Conservation (phyloP, 108 stramenopile species). For the Cyclostephanos tholiformis region DNA sequence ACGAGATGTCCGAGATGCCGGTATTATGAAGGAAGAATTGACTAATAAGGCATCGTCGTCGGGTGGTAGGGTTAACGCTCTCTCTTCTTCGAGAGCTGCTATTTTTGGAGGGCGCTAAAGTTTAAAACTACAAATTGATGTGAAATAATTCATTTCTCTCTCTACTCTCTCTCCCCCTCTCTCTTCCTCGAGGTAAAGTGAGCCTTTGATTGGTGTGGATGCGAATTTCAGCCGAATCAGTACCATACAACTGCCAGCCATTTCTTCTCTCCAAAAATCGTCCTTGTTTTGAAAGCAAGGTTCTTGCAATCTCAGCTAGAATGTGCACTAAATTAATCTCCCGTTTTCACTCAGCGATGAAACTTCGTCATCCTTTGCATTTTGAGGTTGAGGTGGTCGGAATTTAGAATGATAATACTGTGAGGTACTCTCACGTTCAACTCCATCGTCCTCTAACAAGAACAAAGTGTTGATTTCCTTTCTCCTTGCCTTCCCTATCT, state of each 20-base stretch:
- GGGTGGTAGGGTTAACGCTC: not conserved
- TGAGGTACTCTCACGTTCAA: slow-evolving; percentile 16
- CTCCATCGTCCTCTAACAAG: not conserved
- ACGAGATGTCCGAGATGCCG: slow-evolving; percentile 45
- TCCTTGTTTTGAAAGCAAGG: not conserved
- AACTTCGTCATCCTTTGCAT: not conserved
- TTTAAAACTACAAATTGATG: too few species aligned
- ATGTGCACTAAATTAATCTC: not conserved
- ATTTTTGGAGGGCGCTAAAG: slow-evolving; percentile 14
- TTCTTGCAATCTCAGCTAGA: not conserved
- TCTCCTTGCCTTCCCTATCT: slow-evolving; percentile 18
- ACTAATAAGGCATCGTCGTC: slow-evolving; percentile 10
- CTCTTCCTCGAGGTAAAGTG: too few species aligned
- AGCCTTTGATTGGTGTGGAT: too few species aligned
- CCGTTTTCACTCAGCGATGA: not conserved
- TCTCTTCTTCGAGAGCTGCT: slow-evolving; percentile 3
- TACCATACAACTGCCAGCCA: not conserved
- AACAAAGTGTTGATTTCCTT: slow-evolving; percentile 25
- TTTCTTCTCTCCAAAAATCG: not conserved
- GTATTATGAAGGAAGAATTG: slow-evolving; percentile 48
- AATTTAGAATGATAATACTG: slow-evolving; percentile 48
- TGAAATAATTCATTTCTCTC: too few species aligned
- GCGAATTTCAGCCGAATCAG: too few species aligned
- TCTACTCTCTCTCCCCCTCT: too few species aligned
- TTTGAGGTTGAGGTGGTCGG: slow-evolving; percentile 18